Percentiles rank a stretch among this genome's conserved stretches.
Evolutionary conservation across 495 filamentous ascomycete genomes (phyloP).

Genomic region (Pyrenopolyporus hunteri): DNA sequence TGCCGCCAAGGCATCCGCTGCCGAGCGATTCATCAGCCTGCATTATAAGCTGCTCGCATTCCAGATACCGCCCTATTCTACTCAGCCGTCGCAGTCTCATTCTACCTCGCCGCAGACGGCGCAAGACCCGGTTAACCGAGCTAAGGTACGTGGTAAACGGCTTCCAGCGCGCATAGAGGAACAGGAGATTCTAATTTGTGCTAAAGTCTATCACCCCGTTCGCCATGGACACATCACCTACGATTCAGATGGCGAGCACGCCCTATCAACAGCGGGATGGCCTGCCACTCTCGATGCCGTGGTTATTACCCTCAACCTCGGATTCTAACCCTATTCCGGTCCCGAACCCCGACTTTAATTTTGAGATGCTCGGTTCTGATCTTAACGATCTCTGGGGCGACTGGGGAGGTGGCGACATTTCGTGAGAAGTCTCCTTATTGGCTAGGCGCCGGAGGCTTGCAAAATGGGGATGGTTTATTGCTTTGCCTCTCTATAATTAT

Average conservation of each 20-base stretch:
- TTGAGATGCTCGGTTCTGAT: constrained; percentile 42
- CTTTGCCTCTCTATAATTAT: neutral
- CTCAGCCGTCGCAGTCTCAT: constrained; percentile 19
- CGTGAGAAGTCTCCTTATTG: constrained; percentile 6
- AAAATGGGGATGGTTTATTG: neutral
- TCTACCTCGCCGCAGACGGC: constrained; percentile 23
- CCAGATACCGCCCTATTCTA: constrained; percentile 45
- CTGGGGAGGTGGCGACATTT: constrained; percentile 32
- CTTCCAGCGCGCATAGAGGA: neutral
- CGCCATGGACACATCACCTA: constrained; percentile 21
- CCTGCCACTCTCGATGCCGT: constrained; percentile 37
- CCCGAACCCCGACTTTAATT: constrained; percentile 42
- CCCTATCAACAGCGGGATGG: constrained; percentile 32
- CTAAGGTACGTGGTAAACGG: constrained; percentile 19
- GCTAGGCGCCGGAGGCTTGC: neutral
- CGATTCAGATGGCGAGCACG: constrained; percentile 18
- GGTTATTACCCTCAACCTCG: constrained; percentile 32
- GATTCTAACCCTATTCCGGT: constrained; percentile 25
- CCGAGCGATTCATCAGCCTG: constrained; percentile 42
- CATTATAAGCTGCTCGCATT: constrained; percentile 49
- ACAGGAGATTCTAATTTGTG: neutral
- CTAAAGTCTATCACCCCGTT: constrained; percentile 37
- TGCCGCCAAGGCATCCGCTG: constrained; percentile 40
- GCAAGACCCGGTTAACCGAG: constrained; percentile 27
- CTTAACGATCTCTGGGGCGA: constrained; percentile 44